Evolutionary conservation across 2,329 filamentous ascomycete species (phyloP), one percentile per base, ranked within the genome.

Genomic region (Colletotrichum sp.): DNA sequence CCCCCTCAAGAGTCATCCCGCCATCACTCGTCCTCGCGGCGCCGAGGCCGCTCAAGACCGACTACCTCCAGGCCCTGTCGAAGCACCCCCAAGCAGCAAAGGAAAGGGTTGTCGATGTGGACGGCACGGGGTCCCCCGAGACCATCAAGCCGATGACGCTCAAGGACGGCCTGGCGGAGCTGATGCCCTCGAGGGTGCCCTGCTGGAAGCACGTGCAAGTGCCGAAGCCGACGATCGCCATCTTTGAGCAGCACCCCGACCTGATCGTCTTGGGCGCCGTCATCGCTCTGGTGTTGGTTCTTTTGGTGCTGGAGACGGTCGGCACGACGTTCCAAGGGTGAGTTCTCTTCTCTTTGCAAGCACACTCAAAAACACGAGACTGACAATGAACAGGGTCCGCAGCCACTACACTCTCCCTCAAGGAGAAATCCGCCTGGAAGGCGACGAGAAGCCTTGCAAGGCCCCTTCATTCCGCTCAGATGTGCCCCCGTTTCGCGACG

Each of bases 201-300:
- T 75, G 62, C 52, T 77, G 73, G 73, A 69, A 64, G 69, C 64
- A 63, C 34, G 48, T 77, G 22, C 60, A 75, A 30, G 30, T 68
- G 5, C 24, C 64, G 44, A 18, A 39, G 26, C 34, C 66, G 12
- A 30, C 64, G 3, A 39, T 59, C n/a, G 57, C 59, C 18, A 24
- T 75, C 52, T 75, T 76, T 15, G 71, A 74, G 55, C 48, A 76
- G n/a, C 75, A 76, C 12, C 75, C 75, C 13, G 75, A 76, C n/a
- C 39, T 76, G 4, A 70, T 76, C 12, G 71, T 76, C n/a, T 66
- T 76, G n/a, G 75, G 65, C 22, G 75, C 71, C 16, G 28, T 76
- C 7, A 69, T 76, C 7, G 75, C 75, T 8, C 52, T 76, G 10
- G 75, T 76, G 3, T 10, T 76, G 6, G 34, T 71, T 13, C 71